Conservation (phyloP, 768 basidiomycete genomes). For the Tylopilus cervinicoccineus region DNA sequence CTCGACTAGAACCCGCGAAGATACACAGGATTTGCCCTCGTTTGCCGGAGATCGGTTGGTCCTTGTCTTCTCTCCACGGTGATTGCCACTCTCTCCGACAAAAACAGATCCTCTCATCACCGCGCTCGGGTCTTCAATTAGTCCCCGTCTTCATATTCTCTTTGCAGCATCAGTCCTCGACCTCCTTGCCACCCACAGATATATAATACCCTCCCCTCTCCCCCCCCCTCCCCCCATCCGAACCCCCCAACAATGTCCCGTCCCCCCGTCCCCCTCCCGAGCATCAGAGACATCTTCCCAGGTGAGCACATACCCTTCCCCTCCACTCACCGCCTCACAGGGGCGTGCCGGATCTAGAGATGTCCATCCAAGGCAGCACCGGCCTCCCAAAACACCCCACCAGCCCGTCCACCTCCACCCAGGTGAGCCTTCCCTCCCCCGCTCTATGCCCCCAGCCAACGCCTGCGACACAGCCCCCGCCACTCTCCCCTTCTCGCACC, state of each 20-base stretch:
- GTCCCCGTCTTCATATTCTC: slow-evolving; percentile 17
- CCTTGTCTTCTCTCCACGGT: slow-evolving; percentile 16
- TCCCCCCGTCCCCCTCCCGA: slow-evolving; percentile 37
- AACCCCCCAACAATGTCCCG: slow-evolving; percentile 22
- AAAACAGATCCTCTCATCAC: slow-evolving; percentile 10
- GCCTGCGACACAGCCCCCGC: background rate
- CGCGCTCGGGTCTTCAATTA: slow-evolving; percentile 19
- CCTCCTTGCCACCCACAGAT: slow-evolving; percentile 2
- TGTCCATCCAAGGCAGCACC: slow-evolving; percentile 16
- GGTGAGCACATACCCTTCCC: slow-evolving; percentile 28
- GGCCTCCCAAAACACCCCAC: background rate
- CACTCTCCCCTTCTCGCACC: background rate
- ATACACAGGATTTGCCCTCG: slow-evolving; percentile 21
- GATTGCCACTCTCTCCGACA: slow-evolving; percentile 19
- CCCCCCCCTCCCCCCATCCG: background rate
- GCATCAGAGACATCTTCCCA: slow-evolving; percentile 55
- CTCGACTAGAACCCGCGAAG: slow-evolving; percentile 13
- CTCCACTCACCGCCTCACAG: slow-evolving; percentile 2
- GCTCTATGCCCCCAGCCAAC: slow-evolving; percentile 1
- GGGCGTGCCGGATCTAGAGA: slow-evolving; percentile 13
- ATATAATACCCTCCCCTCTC: slow-evolving; percentile 10
- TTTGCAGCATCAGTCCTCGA: slow-evolving; percentile 8
- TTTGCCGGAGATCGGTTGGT: slow-evolving; percentile 18
- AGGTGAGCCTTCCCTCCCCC: slow-evolving; percentile 9
- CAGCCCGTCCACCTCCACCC: background rate